These are phyloP conservation scores for Trichoderma sp. DNA, from an alignment of 2,329 filamentous ascomycete genomes.

Conservation along the genomic window DNA sequence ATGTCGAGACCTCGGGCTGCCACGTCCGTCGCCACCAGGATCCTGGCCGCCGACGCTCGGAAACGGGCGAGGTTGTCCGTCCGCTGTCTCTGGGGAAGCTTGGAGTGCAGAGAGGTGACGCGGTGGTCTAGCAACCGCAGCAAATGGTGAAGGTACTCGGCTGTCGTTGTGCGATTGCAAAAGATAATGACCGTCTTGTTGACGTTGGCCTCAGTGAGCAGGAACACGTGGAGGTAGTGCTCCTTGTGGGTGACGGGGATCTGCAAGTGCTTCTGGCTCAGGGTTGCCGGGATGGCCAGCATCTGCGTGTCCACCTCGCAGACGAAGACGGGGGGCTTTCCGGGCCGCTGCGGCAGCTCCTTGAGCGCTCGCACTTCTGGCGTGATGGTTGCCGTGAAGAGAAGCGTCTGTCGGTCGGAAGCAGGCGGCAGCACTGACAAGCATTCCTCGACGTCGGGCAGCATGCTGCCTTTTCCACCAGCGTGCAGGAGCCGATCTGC, in stretches of 20 bases:
- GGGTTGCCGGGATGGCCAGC: constrained; percentile 76
- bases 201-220: constrained; percentile 75
- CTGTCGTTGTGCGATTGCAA: constrained; percentile 87
- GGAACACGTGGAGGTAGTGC: constrained; percentile 88
- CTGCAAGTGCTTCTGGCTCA: constrained; percentile 83
- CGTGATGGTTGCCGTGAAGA: constrained; percentile 96
- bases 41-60: constrained; percentile 82
- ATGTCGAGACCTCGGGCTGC: constrained; percentile 94
- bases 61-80: constrained; percentile 89
- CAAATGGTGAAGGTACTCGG: constrained; percentile 85
- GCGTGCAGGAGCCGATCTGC: constrained; percentile 84
- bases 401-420: constrained; percentile 79
- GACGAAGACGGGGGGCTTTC: constrained; percentile 78
- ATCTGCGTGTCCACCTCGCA: constrained; percentile 80
- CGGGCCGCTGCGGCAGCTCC: constrained; percentile 68
- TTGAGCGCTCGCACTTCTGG: constrained; percentile 88
- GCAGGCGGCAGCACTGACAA: constrained; percentile 78
- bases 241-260: constrained; percentile 91
- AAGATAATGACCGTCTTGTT: constrained; percentile 86
- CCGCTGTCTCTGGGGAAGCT: constrained; percentile 80
- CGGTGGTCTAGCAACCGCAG: constrained; percentile 84
- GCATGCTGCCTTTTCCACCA: constrained; percentile 78
- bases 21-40: constrained; percentile 93
- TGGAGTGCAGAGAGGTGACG: constrained; percentile 88
- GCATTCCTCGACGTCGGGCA: constrained; percentile 91